Conservation (phyloP, 2,329 filamentous ascomycete species). For the Epichloe sylvatica region DNA sequence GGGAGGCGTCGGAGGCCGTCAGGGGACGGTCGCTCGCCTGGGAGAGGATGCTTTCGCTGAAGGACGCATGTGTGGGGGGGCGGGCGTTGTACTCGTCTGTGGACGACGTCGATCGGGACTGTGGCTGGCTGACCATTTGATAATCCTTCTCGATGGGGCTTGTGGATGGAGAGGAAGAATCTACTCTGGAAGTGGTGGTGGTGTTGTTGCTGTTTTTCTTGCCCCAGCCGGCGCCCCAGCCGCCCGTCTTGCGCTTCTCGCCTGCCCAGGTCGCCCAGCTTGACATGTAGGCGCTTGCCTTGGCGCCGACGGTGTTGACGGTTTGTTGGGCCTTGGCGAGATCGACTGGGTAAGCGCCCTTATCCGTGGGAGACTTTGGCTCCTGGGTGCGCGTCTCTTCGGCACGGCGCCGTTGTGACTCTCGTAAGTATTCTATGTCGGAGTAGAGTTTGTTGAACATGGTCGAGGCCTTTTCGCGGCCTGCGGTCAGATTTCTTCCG, state of each 20-base stretch:
- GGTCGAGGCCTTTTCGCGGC: constrained; percentile 73
- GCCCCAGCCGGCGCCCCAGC: constrained; percentile 29
- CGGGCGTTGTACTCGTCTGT: constrained; percentile 16
- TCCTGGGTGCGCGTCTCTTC: constrained; percentile 22
- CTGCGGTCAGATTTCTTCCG: constrained; percentile 77
- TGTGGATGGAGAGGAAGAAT: constrained; percentile 19
- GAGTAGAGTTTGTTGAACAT: constrained; percentile 82
- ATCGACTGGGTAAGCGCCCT: constrained; percentile 12
- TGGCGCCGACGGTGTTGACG: constrained; percentile 35
- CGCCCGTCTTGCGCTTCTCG: constrained; percentile 55
- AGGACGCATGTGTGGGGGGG: constrained; percentile 19
- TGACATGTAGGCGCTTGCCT: constrained; percentile 50
- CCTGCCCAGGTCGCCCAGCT: constrained; percentile 59
- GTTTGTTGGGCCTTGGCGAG: constrained; percentile 31
- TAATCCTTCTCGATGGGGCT: constrained; percentile 25
- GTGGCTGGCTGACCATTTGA: constrained; percentile 20
- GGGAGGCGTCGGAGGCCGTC: neutral
- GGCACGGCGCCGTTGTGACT: constrained; percentile 29
- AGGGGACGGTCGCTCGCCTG: constrained; percentile 2
- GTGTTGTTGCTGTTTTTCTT: constrained; percentile 11
- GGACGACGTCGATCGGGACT: constrained; percentile 15
- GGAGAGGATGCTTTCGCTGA: constrained; percentile 8
- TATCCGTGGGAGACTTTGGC: constrained; percentile 4
- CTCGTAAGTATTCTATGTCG: constrained; percentile 58
- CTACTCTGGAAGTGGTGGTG: constrained; percentile 14